Evolutionary conservation across 2,329 filamentous ascomycete species (phyloP).

Genomic region (Phoma herbarum): DNA sequence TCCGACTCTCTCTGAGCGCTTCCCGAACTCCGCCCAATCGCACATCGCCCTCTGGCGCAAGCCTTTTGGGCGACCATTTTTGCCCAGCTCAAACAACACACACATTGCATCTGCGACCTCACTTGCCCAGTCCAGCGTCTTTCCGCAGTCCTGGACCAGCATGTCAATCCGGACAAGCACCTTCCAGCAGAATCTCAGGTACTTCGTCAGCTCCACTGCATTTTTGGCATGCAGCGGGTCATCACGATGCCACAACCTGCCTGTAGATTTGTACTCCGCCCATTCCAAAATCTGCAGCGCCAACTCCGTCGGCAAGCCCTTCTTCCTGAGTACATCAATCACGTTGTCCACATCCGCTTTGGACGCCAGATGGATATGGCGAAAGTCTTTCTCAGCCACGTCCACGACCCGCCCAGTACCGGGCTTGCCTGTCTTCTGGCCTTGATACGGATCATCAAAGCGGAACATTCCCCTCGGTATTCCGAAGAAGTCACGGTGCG

Average conservation of each 20-base stretch:
- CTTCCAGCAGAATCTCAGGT: slow-evolving; percentile 7
- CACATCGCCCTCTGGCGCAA: neutral
- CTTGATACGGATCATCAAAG: neutral
- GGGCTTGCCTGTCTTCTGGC: neutral
- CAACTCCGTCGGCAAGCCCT: slow-evolving; percentile 1
- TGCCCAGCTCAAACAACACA: neutral
- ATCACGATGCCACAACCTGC: neutral
- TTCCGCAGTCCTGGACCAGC: neutral
- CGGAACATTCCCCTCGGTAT: neutral
- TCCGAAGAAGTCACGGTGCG: slow-evolving; percentile 4
- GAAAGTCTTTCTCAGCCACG: neutral
- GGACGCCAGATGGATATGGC: neutral
- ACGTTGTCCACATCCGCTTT: neutral
- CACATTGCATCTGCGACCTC: slow-evolving; percentile 2
- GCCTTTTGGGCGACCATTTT: neutral
- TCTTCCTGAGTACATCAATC: neutral
- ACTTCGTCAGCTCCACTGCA: neutral
- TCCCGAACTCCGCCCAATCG: neutral
- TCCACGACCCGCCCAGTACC: neutral
- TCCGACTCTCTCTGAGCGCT: neutral
- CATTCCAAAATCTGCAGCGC: neutral
- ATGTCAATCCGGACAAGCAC: slow-evolving; percentile 2
- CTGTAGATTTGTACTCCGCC: neutral
- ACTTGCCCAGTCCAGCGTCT: slow-evolving; percentile 1
- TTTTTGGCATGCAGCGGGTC: neutral